Base-by-base conservation (phyloP, 192 early-diverging fungal species). In the Blastocladiella britannica region DNA sequence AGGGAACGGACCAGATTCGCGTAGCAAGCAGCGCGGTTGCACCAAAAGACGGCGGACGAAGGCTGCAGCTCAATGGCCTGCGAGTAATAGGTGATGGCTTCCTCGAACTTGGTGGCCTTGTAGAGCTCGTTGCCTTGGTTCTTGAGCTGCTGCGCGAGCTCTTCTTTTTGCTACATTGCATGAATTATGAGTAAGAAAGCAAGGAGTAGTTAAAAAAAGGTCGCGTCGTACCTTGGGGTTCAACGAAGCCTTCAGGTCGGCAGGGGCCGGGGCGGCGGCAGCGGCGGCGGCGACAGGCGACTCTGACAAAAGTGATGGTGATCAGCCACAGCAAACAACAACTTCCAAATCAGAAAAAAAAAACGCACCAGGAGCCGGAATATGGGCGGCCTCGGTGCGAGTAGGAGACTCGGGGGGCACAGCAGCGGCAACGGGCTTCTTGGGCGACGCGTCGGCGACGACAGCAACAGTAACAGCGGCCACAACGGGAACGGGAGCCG, bases 11-110 rank as follows among this genome's bases (percentile, higher is more conserved):
- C 77, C 26, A 82, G 59, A 54, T 88, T 83, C 0, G 81, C 78
- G 61, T 86, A 87, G 67, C 91, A 93, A 7, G 93, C 95, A 20
- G 91, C 93, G 28, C 95, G 84, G 76, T 98, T 98, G 59, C 84
- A 84, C 72, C 78, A 97, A 62, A 83, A 96, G 43, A 98, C 82
- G 5, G 91, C 78, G 65, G 87, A 78, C 29, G 82, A 70, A 30
- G 37, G 37, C 37, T 72, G 73, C 59, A 92, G 83, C 23, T 72
- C 75, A 63, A 98, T 83, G 0, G 95, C 95, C 65, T 86, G 76
- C 18, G 87, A 78, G 74, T 98, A 98, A 22, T 84, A 63, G 55
- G 81, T 76, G 54, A 89, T 83, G 7, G 93, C 94, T 58, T 87
- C 85, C 15, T 75, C 59, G 72, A 83, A 93, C 63, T 86, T 84